These are phyloP conservation scores for Fusarium mundagurra DNA, from an alignment of 2,329 filamentous ascomycete genomes.

Conservation along the genomic window DNA sequence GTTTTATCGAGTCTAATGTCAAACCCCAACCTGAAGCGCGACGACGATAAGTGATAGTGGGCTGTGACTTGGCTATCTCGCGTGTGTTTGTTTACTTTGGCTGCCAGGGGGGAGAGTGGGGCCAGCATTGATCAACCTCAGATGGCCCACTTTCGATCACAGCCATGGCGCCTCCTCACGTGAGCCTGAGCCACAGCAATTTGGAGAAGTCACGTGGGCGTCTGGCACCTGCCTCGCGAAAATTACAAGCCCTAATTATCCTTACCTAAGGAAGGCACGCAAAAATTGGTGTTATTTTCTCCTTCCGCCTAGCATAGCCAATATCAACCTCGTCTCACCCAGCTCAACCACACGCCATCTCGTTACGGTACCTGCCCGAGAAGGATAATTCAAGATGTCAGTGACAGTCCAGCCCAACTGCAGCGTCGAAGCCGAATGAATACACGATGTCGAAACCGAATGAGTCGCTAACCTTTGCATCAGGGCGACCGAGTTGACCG, in stretches of 20 bases:
- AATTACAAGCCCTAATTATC: conserved; percentile 39
- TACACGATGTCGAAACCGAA: conserved; percentile 32
- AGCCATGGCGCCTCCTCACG: conserved; percentile 33
- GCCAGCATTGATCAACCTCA: conserved; percentile 28
- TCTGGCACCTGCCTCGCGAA: conserved; percentile 37
- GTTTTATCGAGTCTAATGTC: conserved; percentile 22
- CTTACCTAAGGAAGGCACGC: conserved; percentile 5
- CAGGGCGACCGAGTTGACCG: conserved; percentile 98
- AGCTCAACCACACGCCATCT: conserved; percentile 51
- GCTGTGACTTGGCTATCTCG: conserved; percentile 33
- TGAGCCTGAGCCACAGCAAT: background rate
- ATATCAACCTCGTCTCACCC: conserved; percentile 48
- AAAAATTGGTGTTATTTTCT: conserved; percentile 41
- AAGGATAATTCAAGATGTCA: conserved; percentile 58
- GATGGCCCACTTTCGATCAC: background rate
- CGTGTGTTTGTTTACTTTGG: conserved; percentile 55
- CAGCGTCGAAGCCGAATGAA: conserved; percentile 23
- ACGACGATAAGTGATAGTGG: conserved; percentile 40
- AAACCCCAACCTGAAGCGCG: conserved; percentile 31
- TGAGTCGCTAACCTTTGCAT: conserved; percentile 52
- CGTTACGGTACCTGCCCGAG: conserved; percentile 52
- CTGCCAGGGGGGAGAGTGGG: conserved; percentile 25
- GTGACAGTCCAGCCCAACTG: conserved; percentile 31
- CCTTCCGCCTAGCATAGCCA: conserved; percentile 46
- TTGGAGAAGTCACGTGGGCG: conserved; percentile 41